These are phyloP conservation scores for Solanum peruvianum DNA, from an alignment of 257 asterid species.

Conservation along the genomic window DNA sequence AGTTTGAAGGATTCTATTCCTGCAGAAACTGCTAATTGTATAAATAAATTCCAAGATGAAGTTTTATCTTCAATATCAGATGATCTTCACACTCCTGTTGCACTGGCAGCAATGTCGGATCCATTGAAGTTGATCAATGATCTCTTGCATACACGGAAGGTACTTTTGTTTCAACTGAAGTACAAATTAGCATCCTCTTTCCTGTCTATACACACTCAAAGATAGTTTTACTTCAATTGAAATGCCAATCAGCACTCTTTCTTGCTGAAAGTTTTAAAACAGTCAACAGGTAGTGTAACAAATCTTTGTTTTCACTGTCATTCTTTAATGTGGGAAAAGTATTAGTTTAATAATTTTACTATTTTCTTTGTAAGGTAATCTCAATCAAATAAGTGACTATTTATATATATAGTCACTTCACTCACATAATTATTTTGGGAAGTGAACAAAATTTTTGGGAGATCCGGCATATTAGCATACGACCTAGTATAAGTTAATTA, in stretches of 20 bases:
- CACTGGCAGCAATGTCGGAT: conserved; percentile 86
- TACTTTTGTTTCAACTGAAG: conserved; percentile 13
- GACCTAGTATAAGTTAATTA: neutral
- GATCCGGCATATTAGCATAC: neutral
- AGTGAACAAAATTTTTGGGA: neutral
- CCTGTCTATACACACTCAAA: neutral
- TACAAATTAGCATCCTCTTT: neutral
- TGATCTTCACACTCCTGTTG: conserved; percentile 84
- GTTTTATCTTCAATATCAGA: conserved; percentile 65
- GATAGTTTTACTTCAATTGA: neutral
- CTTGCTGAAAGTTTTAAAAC: neutral
- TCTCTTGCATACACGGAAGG: conserved; percentile 85
- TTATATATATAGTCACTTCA: neutral
- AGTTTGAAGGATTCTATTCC: conserved; percentile 47
- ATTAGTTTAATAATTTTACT: neutral
- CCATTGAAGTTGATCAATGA: conserved; percentile 84
- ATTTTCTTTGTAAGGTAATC: neutral
- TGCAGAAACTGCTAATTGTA: conserved; percentile 39
- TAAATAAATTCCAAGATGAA: conserved; percentile 59
- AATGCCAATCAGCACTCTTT: neutral
- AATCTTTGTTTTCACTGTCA: neutral
- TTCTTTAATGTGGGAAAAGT: neutral
- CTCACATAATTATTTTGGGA: neutral
- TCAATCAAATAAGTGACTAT: neutral
- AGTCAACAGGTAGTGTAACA: neutral